These are phyloP conservation scores for Rhodotorula diobovata DNA, from an alignment of 768 basidiomycete species.

Conservation along the genomic window DNA sequence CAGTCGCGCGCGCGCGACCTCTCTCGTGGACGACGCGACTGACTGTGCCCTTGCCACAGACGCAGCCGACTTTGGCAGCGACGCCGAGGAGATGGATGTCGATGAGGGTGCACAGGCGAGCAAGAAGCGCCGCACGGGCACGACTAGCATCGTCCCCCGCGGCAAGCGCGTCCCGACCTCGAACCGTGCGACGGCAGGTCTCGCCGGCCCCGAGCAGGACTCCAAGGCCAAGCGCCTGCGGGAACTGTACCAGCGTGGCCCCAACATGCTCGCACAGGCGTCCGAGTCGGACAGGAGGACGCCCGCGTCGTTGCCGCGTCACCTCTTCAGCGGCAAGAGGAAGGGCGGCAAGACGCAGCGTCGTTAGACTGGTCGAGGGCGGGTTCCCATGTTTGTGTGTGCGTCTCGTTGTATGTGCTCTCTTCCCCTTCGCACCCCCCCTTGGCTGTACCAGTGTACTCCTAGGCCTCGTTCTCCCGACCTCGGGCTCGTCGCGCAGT, in stretches of 20 bases:
- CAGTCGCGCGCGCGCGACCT: too few relatives aligned
- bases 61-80: conserved; percentile 32
- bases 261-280: not conserved
- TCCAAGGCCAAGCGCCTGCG: conserved; percentile 4
- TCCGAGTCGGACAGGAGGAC: not conserved
- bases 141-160: conserved; percentile 20
- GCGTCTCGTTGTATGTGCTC: too few relatives aligned
- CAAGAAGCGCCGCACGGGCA: conserved; percentile 36
- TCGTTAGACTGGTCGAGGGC: not conserved
- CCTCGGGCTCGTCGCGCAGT: too few relatives aligned
- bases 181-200: conserved; percentile 32
- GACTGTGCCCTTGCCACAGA: too few relatives aligned
- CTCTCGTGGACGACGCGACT: too few relatives aligned
- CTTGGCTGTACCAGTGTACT: too few relatives aligned
- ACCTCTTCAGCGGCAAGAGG: not conserved
- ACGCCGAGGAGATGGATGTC: conserved; percentile 49
- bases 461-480: too few relatives aligned
- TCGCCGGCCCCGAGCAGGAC: conserved; percentile 16
- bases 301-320: not conserved
- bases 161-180: conserved; percentile 39
- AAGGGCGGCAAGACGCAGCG: not conserved
- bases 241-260: not conserved
- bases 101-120: conserved; percentile 43
- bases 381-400: too few relatives aligned
- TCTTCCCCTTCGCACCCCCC: too few relatives aligned